These are phyloP conservation scores for Vitis amurensis DNA, from an alignment of 164 flowering plant species.

Conservation along the genomic window DNA sequence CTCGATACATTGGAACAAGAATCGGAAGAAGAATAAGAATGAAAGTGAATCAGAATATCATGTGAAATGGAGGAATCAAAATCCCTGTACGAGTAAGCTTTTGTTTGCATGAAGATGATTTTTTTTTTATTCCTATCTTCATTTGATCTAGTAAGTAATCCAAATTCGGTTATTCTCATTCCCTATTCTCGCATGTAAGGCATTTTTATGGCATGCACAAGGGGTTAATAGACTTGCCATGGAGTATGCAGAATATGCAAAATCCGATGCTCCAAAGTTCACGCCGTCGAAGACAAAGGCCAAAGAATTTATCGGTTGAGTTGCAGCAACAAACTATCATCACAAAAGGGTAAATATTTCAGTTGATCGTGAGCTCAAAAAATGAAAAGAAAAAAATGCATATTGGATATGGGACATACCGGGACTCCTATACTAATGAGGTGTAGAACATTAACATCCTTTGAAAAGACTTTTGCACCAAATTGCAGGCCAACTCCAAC, in stretches of 20 bases:
- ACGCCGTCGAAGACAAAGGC: constrained; percentile 67
- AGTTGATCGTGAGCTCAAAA: neutral
- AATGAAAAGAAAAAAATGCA: neutral
- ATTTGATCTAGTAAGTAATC: too few species aligned
- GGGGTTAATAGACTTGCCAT: constrained; percentile 47
- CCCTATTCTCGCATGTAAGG: neutral
- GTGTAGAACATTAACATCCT: constrained; percentile 37
- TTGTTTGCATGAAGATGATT: too few species aligned
- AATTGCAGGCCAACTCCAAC: constrained; percentile 43
- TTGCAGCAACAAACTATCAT: constrained; percentile 51
- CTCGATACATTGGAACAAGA: neutral
- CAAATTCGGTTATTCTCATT: neutral
- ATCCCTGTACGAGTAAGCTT: too few species aligned
- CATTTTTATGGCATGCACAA: neutral
- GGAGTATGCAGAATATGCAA: constrained; percentile 80
- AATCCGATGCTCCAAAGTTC: constrained; percentile 96
- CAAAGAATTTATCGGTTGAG: constrained; percentile 51
- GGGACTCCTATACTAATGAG: constrained; percentile 43
- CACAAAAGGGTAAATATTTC: neutral
- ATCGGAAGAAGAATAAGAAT: too few species aligned
- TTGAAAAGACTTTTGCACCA: constrained; percentile 42
- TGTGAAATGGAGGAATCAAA: too few species aligned
- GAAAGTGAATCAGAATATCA: too few species aligned
- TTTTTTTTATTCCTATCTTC: too few species aligned
- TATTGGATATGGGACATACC: constrained; percentile 19